phyloP scores from a whole-genome alignment of 2,329 filamentous ascomycete genomes.

The Venturia pyrina region DNA sequence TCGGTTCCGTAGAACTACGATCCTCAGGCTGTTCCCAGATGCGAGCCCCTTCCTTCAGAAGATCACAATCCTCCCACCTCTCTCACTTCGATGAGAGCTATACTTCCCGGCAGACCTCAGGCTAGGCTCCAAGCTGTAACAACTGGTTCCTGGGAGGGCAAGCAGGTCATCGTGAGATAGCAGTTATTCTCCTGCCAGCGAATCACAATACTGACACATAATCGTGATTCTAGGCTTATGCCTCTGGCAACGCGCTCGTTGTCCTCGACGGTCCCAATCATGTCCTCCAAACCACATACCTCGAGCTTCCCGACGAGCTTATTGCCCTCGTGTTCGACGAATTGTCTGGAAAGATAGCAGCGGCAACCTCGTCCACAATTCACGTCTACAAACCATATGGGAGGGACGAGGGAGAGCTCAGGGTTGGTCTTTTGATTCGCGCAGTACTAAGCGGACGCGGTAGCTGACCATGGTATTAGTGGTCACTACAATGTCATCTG shows the following conservation, averaged over 20 bases:
- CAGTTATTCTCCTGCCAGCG: slow-evolving; percentile 12
- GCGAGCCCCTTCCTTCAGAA: background rate
- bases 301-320: slow-evolving; percentile 60
- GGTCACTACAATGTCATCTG: slow-evolving; percentile 54
- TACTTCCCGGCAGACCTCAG: slow-evolving; percentile 70
- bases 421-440: slow-evolving; percentile 41
- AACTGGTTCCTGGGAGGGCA: slow-evolving; percentile 62
- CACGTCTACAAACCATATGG: slow-evolving; percentile 72
- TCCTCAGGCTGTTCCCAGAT: background rate
- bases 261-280: slow-evolving; percentile 66
- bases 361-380: slow-evolving; percentile 55
- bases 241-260: slow-evolving; percentile 79
- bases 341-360: slow-evolving; percentile 72
- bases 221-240: slow-evolving; percentile 55
- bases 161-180: slow-evolving; percentile 58
- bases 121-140: slow-evolving; percentile 68
- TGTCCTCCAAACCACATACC: slow-evolving; percentile 83
- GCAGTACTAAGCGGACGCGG: background rate
- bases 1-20: background rate
- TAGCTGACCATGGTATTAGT: slow-evolving; percentile 30
- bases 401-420: slow-evolving; percentile 59
- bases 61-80: background rate
- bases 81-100: slow-evolving; percentile 51
- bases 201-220: slow-evolving; percentile 11
- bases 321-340: slow-evolving; percentile 76